Evolutionary conservation across 495 filamentous ascomycete species (phyloP).

Genomic region (Tuber borchii): DNA sequence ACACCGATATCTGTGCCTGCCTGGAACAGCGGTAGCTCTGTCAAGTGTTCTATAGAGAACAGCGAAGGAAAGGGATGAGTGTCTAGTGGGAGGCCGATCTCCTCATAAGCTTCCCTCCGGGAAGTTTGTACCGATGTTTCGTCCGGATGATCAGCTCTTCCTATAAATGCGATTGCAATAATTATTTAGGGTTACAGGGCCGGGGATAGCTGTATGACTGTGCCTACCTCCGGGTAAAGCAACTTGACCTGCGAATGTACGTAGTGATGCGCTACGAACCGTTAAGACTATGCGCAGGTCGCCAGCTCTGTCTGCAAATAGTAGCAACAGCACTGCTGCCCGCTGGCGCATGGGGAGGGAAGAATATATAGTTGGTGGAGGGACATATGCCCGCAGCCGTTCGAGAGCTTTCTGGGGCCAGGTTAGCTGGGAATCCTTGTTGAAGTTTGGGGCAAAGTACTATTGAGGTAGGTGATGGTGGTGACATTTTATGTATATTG

Average conservation of each 20-base stretch:
- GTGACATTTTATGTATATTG: neutral
- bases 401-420: neutral
- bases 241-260: constrained; percentile 67
- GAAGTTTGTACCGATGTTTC: constrained; percentile 66
- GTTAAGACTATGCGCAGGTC: constrained; percentile 79
- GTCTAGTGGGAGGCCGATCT: constrained; percentile 75
- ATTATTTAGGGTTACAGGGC: constrained; percentile 3
- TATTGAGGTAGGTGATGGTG: neutral
- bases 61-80: constrained; percentile 57
- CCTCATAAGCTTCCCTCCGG: constrained; percentile 79
- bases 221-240: constrained; percentile 76
- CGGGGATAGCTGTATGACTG: constrained; percentile 36
- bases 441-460: neutral
- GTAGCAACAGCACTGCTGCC: constrained; percentile 75
- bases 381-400: constrained; percentile 62
- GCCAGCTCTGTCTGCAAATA: constrained; percentile 72
- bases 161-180: constrained; percentile 30
- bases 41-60: constrained; percentile 76
- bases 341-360: constrained; percentile 43
- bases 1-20: constrained; percentile 76
- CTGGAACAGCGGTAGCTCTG: constrained; percentile 70
- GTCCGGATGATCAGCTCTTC: constrained; percentile 48
- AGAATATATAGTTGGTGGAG: constrained; percentile 54
- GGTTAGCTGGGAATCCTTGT: neutral
- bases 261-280: constrained; percentile 69